Percentiles rank a stretch among this genome's conserved stretches.
These are phyloP conservation scores for Leishmania guyanensis DNA, from an alignment of 208 protist genomes.

Conservation along the genomic window DNA sequence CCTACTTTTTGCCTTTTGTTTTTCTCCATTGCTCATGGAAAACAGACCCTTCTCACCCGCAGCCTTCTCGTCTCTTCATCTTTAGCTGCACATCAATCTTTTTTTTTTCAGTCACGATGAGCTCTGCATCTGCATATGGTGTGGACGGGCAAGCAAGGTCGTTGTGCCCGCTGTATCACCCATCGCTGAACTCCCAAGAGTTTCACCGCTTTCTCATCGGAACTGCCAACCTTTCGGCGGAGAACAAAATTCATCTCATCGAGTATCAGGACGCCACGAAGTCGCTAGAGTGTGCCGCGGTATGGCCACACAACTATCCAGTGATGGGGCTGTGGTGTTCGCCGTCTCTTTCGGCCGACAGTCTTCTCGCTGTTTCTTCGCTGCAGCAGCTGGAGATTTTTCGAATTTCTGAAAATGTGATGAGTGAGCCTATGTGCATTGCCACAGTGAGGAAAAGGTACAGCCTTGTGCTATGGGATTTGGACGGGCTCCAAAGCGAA, in stretches of 20 bases:
- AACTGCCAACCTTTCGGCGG: conserved; percentile 42
- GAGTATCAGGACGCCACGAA: conserved; percentile 74
- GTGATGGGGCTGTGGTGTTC: conserved; percentile 70
- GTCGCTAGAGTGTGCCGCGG: conserved; percentile 55
- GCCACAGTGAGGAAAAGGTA: conserved; percentile 19
- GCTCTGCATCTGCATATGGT: conserved; percentile 55
- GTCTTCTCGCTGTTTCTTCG: conserved; percentile 49
- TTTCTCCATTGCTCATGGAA: background rate
- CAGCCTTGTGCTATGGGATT: conserved; percentile 75
- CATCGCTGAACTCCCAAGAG: conserved; percentile 36
- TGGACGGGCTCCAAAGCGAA: conserved; percentile 81
- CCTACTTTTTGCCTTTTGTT: background rate
- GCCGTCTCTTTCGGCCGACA: conserved; percentile 47
- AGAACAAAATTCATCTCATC: conserved; percentile 80
- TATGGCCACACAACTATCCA: conserved; percentile 65
- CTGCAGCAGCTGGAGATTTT: conserved; percentile 34
- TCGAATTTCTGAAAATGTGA: conserved; percentile 42
- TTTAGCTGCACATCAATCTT: background rate
- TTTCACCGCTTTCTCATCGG: conserved; percentile 75
- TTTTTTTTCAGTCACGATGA: conserved; percentile 23
- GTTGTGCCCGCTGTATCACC: conserved; percentile 64
- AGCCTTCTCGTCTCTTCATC: too few relatives aligned
- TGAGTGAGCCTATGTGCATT: conserved; percentile 46
- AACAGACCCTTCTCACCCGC: background rate
- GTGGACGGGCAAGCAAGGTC: conserved; percentile 58